phyloP scores from a whole-genome alignment of 1,139 yeast species.

The Geotrichum restrictum region DNA sequence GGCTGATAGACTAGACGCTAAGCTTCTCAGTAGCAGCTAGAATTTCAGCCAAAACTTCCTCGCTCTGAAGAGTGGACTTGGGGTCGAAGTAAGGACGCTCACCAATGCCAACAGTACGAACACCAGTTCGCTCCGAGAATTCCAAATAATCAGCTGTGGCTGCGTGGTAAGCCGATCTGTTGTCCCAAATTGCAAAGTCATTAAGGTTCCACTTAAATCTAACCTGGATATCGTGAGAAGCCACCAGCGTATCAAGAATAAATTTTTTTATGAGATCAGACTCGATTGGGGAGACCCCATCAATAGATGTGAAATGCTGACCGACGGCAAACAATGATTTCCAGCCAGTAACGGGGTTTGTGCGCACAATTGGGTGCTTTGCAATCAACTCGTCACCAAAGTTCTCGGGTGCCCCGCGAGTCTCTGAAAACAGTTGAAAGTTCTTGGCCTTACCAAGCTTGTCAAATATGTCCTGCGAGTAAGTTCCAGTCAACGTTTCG shows the following conservation, averaged over 20 bases:
- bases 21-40: neutral
- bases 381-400: conserved; percentile 34
- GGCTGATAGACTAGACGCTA: neutral
- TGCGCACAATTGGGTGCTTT: conserved; percentile 46
- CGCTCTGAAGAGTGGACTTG: conserved; percentile 47
- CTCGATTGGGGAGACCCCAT: conserved; percentile 43
- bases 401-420: conserved; percentile 38
- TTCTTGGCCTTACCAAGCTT: conserved; percentile 40
- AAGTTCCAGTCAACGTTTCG: conserved; percentile 39
- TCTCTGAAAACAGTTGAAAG: conserved; percentile 39
- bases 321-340: conserved; percentile 45
- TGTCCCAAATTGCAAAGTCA: conserved; percentile 49
- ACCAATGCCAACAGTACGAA: conserved; percentile 57
- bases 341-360: conserved; percentile 51
- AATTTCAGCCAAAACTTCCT: neutral
- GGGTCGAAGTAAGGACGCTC: conserved; percentile 53
- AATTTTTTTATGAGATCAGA: conserved; percentile 40
- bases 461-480: conserved; percentile 32
- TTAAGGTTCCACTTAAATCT: conserved; percentile 55
- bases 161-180: conserved; percentile 36
- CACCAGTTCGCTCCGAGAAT: conserved; percentile 51
- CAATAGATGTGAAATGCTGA: conserved; percentile 41
- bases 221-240: conserved; percentile 41
- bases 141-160: conserved; percentile 26
- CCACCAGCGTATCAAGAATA: conserved; percentile 44